A percentile compares a stretch with the other conserved stretches of the same genome.
Evolutionary conservation across 1,284 basidiomycete genomes (phyloP).

Genomic region (Tylopilus sp.): DNA sequence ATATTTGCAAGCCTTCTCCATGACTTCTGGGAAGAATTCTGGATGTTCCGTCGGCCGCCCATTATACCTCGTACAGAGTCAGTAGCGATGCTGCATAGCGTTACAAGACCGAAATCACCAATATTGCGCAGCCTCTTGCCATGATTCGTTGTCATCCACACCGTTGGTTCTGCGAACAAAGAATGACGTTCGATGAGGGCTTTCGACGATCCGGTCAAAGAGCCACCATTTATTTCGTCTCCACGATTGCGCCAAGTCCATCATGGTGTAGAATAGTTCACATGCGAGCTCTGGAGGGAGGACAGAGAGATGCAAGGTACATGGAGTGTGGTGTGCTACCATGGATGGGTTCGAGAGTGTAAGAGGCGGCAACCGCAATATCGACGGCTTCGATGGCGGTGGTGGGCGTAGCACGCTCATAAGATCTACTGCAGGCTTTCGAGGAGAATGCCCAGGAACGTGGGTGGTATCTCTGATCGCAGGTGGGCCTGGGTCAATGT

Average conservation of each 20-base stretch:
- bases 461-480: constrained; percentile 22
- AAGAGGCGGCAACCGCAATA: constrained; percentile 50
- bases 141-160: constrained; percentile 41
- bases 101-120: constrained; percentile 43
- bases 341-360: constrained; percentile 53
- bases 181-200: constrained; percentile 80
- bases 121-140: constrained; percentile 64
- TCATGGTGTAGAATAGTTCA: constrained; percentile 65
- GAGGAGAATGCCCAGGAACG: constrained; percentile 11
- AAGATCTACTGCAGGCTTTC: constrained; percentile 42
- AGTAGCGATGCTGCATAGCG: constrained; percentile 4
- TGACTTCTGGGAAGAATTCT: constrained; percentile 58
- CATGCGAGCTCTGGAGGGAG: constrained; percentile 71
- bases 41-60: constrained; percentile 60
- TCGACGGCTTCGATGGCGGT: constrained; percentile 38
- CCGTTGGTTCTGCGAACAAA: constrained; percentile 54
- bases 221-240: constrained; percentile 80
- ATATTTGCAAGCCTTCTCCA: constrained; percentile 77
- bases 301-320: constrained; percentile 66
- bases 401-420: constrained; percentile 57
- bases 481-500: constrained; percentile 1
- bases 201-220: constrained; percentile 76
- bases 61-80: constrained; percentile 63
- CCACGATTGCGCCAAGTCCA: constrained; percentile 62
- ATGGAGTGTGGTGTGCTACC: constrained; percentile 69